These are phyloP conservation scores for Taphrina betulina DNA, from an alignment of 1,139 yeast species.

Conservation along the genomic window DNA sequence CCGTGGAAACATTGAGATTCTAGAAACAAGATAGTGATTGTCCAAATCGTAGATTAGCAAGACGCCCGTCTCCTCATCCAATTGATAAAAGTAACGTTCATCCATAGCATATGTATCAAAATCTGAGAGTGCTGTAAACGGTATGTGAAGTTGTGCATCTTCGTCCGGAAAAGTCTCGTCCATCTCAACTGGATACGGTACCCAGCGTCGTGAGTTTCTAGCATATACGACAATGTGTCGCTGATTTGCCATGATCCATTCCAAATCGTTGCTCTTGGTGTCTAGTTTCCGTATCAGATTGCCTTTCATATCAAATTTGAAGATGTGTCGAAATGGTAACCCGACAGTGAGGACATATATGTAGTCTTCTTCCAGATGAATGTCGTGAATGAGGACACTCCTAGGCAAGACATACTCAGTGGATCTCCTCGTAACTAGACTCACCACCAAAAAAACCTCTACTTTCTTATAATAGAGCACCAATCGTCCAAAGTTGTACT, in stretches of 20 bases:
- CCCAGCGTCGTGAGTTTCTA: not conserved
- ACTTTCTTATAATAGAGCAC: not conserved
- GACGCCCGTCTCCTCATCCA: constrained; percentile 1
- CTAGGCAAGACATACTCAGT: not conserved
- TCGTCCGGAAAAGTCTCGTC: too few species aligned
- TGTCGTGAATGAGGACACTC: not conserved
- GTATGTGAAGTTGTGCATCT: too few species aligned
- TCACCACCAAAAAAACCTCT: not conserved
- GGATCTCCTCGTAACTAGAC: not conserved
- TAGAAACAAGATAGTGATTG: constrained; percentile 2
- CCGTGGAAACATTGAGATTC: constrained; percentile 1
- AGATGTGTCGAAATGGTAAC: not conserved
- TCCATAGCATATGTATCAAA: constrained; percentile 9
- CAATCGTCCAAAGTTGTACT: constrained; percentile 5
- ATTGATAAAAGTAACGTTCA: constrained; percentile 7
- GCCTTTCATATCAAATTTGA: not conserved
- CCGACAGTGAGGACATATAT: not conserved
- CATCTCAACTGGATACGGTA: too few species aligned
- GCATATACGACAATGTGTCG: constrained; percentile 2
- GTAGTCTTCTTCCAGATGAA: constrained; percentile 3
- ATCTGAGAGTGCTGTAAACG: too few species aligned
- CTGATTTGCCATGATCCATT: constrained; percentile 10
- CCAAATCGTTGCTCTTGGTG: constrained; percentile 4
- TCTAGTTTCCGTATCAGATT: constrained; percentile 2
- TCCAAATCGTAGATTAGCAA: constrained; percentile 16